Base-by-base conservation (phyloP, 345 rosid species). In the Eucalyptus globulus region DNA sequence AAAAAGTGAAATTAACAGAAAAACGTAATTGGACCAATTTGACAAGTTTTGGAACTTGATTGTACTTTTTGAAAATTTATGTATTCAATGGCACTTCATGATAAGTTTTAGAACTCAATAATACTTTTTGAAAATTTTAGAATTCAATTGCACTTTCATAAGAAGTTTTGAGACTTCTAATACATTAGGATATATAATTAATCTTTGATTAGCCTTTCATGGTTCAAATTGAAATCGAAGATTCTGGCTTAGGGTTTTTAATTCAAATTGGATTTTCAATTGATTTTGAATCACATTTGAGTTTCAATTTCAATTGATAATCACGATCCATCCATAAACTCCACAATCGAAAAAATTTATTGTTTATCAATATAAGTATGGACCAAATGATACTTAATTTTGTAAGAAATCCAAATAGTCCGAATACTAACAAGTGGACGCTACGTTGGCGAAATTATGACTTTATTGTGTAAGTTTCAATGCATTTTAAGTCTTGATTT, bases 301-400 rank as follows among this genome's bases (percentile, higher is more conserved):
- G 29, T 56, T 56, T 56, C 29, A 24, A 22, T 56, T 56, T 29
- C 62, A 56, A 56, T 56, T 10, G 62, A 24, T 56, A 56, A 12
- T 56, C 29, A 56, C 3, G 1, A 56, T 56, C 62, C 27, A 56
- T 56, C 29, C 29, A 24, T 24, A 56, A 1, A 56, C 6, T 56
- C 29, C 29, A 10, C 5, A 29, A 10, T 56, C 6, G 12, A 56
- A 21, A 21, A 9, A 1, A 7, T 1, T 8, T 9, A 1, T 22
- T 56, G 29, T 24, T 56, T 56, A 56, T 24, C 29, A 24, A 24
- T 56, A 22, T 24, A 56, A 24, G 13, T 56, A 56, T 56, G 29
- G 62, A 10, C 13, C 6, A 24, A 56, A 56, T 56, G 27, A 56
- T 24, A 56, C 62, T 22, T 2, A 56, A 56, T 56, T 56, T 56